Evolutionary conservation across 148 eudicot species (phyloP).

Genomic region (Talinum fruticosum): DNA sequence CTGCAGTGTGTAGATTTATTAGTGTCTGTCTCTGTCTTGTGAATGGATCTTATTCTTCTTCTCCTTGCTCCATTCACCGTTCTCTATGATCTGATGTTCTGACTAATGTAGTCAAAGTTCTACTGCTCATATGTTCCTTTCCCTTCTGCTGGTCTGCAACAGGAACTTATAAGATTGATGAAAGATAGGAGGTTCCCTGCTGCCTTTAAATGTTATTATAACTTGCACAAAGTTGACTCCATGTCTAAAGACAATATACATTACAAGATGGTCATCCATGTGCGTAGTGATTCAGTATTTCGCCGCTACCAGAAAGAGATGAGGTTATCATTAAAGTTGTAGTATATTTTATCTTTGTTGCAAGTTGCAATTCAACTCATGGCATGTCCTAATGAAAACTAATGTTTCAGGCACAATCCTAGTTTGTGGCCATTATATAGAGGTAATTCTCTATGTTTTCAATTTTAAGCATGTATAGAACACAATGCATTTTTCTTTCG

Average conservation of each 20-base stretch:
- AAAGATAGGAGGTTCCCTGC: slow-evolving; percentile 70
- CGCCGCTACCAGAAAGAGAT: slow-evolving; percentile 91
- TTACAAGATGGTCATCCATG: slow-evolving; percentile 92
- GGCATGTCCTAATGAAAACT: slow-evolving; percentile 18
- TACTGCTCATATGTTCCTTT: not conserved
- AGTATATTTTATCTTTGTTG: not conserved
- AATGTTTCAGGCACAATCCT: slow-evolving; percentile 66
- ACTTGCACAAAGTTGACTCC: slow-evolving; percentile 60
- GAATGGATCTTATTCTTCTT: not conserved
- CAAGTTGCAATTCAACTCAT: slow-evolving; percentile 9
- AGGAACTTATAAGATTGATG: slow-evolving; percentile 93
- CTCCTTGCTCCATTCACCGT: not conserved
- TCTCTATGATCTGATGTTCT: not conserved
- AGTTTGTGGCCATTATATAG: slow-evolving; percentile 90
- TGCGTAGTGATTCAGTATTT: slow-evolving; percentile 73
- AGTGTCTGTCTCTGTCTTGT: not conserved
- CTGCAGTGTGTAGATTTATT: slow-evolving; percentile 4
- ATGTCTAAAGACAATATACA: slow-evolving; percentile 53
- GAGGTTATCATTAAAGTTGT: slow-evolving; percentile 46
- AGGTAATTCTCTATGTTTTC: slow-evolving; percentile 44
- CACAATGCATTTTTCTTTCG: not conserved
- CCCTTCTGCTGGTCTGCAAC: slow-evolving; percentile 5
- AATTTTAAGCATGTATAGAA: not conserved
- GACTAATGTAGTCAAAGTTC: not conserved
- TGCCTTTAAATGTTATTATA: slow-evolving; percentile 77